A percentile compares a stretch with the other conserved stretches of the same genome.
Conservation (phyloP, 2,329 filamentous ascomycete species). For the Fusarium goolgardi region DNA sequence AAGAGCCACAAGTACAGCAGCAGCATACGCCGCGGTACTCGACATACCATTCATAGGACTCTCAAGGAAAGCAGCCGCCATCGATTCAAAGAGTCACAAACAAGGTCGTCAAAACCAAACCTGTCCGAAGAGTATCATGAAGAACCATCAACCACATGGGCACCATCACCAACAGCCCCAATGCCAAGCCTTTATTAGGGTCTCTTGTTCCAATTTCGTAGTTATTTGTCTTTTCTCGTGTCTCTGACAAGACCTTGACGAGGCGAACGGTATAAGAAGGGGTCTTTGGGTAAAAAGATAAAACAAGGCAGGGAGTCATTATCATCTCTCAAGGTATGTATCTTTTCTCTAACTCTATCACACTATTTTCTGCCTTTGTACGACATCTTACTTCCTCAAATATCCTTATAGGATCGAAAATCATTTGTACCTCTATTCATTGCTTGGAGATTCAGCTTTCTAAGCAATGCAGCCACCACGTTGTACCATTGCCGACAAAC, state of each 20-base stretch:
- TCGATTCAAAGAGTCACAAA: neutral
- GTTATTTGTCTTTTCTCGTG: neutral
- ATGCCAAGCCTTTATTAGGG: neutral
- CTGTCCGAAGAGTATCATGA: neutral
- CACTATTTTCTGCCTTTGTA: too few species aligned
- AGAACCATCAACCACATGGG: conserved; percentile 18
- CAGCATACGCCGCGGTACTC: conserved; percentile 6
- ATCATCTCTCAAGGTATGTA: too few species aligned
- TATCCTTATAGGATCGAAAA: too few species aligned
- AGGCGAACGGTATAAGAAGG: too few species aligned
- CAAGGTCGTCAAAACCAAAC: neutral
- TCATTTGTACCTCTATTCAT: too few species aligned
- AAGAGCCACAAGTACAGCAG: neutral
- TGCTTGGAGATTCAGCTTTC: too few species aligned
- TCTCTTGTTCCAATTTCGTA: neutral
- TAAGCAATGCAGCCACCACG: too few species aligned
- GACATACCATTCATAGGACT: neutral
- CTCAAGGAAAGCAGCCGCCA: neutral
- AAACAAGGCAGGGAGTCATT: too few species aligned
- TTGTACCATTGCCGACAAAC: too few species aligned
- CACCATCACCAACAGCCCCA: neutral
- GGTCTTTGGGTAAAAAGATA: too few species aligned
- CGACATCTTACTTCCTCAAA: too few species aligned
- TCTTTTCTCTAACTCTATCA: too few species aligned
- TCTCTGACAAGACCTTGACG: neutral